Evolutionary conservation across 352 stramenopile species (phyloP).

Genomic region (Pythium brassicae): DNA sequence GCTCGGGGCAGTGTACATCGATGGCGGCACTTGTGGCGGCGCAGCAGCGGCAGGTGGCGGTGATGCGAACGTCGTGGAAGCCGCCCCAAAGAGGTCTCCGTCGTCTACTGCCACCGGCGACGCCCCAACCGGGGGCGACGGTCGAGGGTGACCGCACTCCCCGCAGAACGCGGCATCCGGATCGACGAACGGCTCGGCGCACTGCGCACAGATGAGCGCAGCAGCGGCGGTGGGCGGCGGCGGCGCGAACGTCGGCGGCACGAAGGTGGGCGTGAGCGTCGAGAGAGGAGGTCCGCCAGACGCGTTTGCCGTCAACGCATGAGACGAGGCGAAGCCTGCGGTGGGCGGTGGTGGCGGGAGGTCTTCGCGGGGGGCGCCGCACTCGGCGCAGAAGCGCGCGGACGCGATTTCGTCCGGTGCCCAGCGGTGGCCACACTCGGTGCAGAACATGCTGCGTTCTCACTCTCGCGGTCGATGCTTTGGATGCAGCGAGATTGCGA

Average conservation of each 20-base stretch:
- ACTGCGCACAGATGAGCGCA: slow-evolving; percentile 36
- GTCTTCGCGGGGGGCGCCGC: slow-evolving; percentile 65
- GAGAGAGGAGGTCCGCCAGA: slow-evolving; percentile 7
- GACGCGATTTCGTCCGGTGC: slow-evolving; percentile 74
- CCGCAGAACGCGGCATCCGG: slow-evolving; percentile 63
- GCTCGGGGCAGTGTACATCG: neutral
- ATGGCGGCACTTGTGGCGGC: no score
- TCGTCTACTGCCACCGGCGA: slow-evolving; percentile 22
- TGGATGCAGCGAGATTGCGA: neutral
- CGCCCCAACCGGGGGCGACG: slow-evolving; percentile 5
- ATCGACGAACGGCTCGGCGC: slow-evolving; percentile 43
- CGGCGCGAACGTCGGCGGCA: slow-evolving; percentile 15
- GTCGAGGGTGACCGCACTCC: slow-evolving; percentile 60
- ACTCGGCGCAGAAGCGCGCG: slow-evolving; percentile 81
- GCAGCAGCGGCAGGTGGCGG: neutral
- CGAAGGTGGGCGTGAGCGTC: slow-evolving; percentile 9
- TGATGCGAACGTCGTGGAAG: slow-evolving; percentile 22
- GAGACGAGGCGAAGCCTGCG: neutral
- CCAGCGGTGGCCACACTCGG: slow-evolving; percentile 78
- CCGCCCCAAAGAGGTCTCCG: slow-evolving; percentile 53
- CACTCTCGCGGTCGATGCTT: neutral
- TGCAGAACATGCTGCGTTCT: slow-evolving; percentile 61
- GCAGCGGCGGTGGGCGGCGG: slow-evolving; percentile 1
- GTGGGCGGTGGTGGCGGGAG: slow-evolving; percentile 16
- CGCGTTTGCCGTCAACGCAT: neutral